phyloP scores from a whole-genome alignment of 768 basidiomycete genomes.

The Macrolepiota fuliginosa region DNA sequence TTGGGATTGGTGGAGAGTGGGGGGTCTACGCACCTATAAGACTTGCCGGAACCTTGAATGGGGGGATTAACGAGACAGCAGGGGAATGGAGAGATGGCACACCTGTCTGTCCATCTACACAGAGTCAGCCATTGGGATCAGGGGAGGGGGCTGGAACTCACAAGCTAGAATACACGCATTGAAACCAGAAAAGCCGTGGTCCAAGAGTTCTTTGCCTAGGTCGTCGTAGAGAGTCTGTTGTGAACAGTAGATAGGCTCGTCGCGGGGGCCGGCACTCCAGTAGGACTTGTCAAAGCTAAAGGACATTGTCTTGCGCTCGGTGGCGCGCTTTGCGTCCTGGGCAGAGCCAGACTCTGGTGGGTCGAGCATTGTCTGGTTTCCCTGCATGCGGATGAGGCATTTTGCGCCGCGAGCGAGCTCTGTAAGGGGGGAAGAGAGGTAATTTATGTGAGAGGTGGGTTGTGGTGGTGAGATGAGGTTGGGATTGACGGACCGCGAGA shows the following conservation, averaged over 20 bases:
- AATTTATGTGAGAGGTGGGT: not conserved
- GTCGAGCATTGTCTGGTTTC: constrained; percentile 89
- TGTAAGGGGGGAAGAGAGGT: too few relatives aligned
- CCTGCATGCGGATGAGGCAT: constrained; percentile 91
- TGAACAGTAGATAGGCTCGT: constrained; percentile 88
- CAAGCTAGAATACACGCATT: constrained; percentile 99
- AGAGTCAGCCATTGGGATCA: constrained; percentile 6
- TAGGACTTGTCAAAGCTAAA: constrained; percentile 98
- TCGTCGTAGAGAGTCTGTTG: constrained; percentile 96
- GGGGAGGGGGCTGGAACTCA: constrained; percentile 45
- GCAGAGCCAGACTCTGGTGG: constrained; percentile 77
- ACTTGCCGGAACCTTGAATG: constrained; percentile 79
- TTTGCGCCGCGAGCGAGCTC: constrained; percentile 94
- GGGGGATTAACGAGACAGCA: not conserved
- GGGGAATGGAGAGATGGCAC: constrained; percentile 11
- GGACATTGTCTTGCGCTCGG: constrained; percentile 84
- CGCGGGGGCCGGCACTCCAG: constrained; percentile 90
- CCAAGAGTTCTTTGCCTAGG: constrained; percentile 88
- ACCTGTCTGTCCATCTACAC: constrained; percentile 83
- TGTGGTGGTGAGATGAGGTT: not conserved
- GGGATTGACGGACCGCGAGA: constrained; percentile 65
- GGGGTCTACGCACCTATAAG: constrained; percentile 67
- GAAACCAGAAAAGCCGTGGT: constrained; percentile 95
- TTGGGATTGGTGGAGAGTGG: not conserved
- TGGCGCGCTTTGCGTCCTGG: constrained; percentile 75